Percentiles rank a stretch among this genome's conserved stretches.
Evolutionary conservation across 257 asterid genomes (phyloP).

Genomic region (Solanum ossicruentum): DNA sequence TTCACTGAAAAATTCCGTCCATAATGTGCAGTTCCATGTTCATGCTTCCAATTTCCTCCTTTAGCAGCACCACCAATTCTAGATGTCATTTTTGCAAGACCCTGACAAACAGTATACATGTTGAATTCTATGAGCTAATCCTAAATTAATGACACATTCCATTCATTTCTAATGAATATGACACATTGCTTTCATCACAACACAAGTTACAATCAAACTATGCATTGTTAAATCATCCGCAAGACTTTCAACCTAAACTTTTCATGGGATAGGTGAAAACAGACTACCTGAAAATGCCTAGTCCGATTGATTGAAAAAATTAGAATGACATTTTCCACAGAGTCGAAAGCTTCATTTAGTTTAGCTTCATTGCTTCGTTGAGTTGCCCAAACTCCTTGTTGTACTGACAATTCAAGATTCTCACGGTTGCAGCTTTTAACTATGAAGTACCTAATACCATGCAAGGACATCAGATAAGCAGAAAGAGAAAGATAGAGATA

Average conservation of each 20-base stretch:
- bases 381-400: slow-evolving; percentile 99
- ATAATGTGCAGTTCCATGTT: slow-evolving; percentile 94
- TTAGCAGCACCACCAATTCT: slow-evolving; percentile 71
- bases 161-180: neutral
- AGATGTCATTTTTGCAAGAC: slow-evolving; percentile 96
- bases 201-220: neutral
- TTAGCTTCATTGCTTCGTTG: slow-evolving; percentile 97
- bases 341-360: slow-evolving; percentile 94
- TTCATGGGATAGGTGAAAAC: neutral
- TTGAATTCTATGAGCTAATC: neutral
- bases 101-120: slow-evolving; percentile 24
- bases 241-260: neutral
- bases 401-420: slow-evolving; percentile 93
- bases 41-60: slow-evolving; percentile 98
- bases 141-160: neutral
- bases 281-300: slow-evolving; percentile 82
- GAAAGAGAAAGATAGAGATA: slow-evolving; percentile 10
- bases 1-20: slow-evolving; percentile 85
- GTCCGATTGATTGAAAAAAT: slow-evolving; percentile 91
- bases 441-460: slow-evolving; percentile 75
- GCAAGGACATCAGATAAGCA: slow-evolving; percentile 19
- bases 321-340: slow-evolving; percentile 87
- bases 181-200: neutral
- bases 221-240: neutral
- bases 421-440: slow-evolving; percentile 98